Percentiles rank a stretch among this genome's conserved stretches.
These are phyloP conservation scores for Xerocomellus intermedius DNA, from an alignment of 768 basidiomycete species.

Conservation along the genomic window DNA sequence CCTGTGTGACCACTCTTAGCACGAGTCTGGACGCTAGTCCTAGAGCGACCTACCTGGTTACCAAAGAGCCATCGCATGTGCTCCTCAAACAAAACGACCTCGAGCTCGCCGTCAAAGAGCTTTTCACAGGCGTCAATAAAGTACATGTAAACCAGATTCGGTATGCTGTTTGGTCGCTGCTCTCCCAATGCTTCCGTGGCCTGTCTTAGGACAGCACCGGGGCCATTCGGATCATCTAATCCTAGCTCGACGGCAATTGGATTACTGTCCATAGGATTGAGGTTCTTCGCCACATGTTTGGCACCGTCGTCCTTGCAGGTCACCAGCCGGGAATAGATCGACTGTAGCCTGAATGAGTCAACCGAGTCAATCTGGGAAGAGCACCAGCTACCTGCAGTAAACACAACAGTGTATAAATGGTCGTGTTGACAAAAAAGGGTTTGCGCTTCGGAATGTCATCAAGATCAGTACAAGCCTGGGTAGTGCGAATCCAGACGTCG, in stretches of 20 bases:
- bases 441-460: conserved; percentile 39
- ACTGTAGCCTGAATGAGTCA: conserved; percentile 42
- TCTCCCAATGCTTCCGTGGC: conserved; percentile 61
- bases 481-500: conserved; percentile 61
- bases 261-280: conserved; percentile 69
- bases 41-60: conserved; percentile 57
- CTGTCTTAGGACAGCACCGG: conserved; percentile 62
- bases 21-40: neutral
- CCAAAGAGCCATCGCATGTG: conserved; percentile 95
- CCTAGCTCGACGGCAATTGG: conserved; percentile 81
- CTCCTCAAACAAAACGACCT: conserved; percentile 91
- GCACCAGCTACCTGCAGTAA: conserved; percentile 67
- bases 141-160: conserved; percentile 82
- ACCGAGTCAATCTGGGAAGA: conserved; percentile 2
- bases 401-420: conserved; percentile 87
- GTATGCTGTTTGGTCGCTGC: conserved; percentile 42
- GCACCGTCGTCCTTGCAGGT: conserved; percentile 83
- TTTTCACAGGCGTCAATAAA: conserved; percentile 89
- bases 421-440: conserved; percentile 88
- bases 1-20: conserved; percentile 49
- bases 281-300: conserved; percentile 63
- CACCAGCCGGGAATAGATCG: conserved; percentile 83
- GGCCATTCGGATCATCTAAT: conserved; percentile 79
- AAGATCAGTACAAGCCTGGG: conserved; percentile 21
- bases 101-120: conserved; percentile 90